Conservation (phyloP, 768 basidiomycete species). For the Rhodotorula graminis region DNA sequence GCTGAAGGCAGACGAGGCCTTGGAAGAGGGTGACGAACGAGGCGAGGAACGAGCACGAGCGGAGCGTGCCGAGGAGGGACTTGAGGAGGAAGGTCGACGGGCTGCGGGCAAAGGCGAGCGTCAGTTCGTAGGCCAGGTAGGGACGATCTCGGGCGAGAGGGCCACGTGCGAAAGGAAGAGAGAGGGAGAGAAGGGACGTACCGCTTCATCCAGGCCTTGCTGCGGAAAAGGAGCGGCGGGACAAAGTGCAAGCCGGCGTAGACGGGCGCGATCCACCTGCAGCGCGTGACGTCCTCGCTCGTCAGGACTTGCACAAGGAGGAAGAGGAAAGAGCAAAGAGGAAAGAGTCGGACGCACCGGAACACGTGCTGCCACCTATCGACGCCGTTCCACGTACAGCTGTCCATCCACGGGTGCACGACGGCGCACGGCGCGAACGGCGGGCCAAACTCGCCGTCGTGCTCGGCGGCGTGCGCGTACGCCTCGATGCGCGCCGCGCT, state of each 20-base stretch:
- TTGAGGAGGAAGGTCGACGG: conserved; percentile 51
- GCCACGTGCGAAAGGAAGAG: too few species aligned
- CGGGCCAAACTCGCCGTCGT: conserved; percentile 43
- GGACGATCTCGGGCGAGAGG: too few species aligned
- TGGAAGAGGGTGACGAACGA: conserved; percentile 78
- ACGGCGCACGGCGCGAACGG: conserved; percentile 51
- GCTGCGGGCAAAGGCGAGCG: background rate
- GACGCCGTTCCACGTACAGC: conserved; percentile 59
- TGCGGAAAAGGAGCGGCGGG: conserved; percentile 76
- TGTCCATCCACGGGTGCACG: conserved; percentile 70
- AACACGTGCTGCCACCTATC: conserved; percentile 74
- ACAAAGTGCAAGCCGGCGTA: conserved; percentile 88
- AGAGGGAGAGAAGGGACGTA: background rate
- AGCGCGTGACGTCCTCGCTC: background rate
- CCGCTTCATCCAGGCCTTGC: conserved; percentile 60
- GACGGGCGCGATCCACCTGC: conserved; percentile 50
- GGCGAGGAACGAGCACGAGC: conserved; percentile 83
- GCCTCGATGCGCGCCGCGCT: conserved; percentile 42
- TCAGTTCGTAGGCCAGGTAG: too few species aligned
- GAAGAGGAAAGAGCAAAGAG: conserved; percentile 44
- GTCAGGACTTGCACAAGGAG: too few species aligned
- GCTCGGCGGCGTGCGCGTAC: conserved; percentile 11
- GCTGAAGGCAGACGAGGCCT: conserved; percentile 37
- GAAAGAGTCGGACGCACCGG: conserved; percentile 58
- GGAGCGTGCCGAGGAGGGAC: conserved; percentile 67